phyloP scores from a whole-genome alignment of 495 filamentous ascomycete species.

The Aspergillus ellipticus region DNA sequence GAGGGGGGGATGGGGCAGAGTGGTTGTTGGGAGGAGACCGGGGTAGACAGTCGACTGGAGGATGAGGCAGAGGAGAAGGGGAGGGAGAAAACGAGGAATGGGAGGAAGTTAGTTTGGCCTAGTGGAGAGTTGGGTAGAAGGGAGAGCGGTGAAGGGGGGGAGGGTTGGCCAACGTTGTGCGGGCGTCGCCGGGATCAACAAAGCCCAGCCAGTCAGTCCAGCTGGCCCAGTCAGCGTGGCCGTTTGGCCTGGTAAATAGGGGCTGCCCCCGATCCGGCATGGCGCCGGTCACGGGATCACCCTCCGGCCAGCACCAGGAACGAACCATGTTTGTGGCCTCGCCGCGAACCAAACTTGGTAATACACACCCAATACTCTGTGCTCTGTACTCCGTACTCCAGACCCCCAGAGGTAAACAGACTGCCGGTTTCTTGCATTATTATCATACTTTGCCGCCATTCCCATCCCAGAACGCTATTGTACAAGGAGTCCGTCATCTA shows the following conservation, averaged over 20 bases:
- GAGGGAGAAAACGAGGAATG: constrained; percentile 19
- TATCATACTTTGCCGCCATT: too few species aligned
- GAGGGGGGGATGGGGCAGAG: constrained; percentile 19
- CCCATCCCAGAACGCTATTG: too few species aligned
- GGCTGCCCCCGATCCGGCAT: constrained; percentile 21
- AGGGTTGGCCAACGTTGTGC: constrained; percentile 30
- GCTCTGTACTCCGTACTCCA: background rate
- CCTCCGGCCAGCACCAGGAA: constrained; percentile 21
- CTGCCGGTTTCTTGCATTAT: too few species aligned
- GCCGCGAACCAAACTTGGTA: constrained; percentile 3
- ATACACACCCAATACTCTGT: too few species aligned
- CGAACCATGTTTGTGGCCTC: constrained; percentile 27
- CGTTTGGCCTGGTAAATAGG: constrained; percentile 26
- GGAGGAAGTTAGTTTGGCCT: constrained; percentile 10
- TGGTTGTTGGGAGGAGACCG: constrained; percentile 20
- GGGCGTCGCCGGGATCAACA: constrained; percentile 37
- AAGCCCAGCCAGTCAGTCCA: constrained; percentile 1
- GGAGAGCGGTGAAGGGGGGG: constrained; percentile 24
- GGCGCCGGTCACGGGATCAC: constrained; percentile 21
- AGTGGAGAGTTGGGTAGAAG: constrained; percentile 23
- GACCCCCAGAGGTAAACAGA: too few species aligned
- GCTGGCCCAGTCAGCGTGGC: constrained; percentile 14
- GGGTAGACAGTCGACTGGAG: constrained; percentile 20
- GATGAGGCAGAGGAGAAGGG: constrained; percentile 14
- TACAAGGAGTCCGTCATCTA: background rate